phyloP scores from a whole-genome alignment of 306 rosid species.

The Rosa lucieae region DNA sequence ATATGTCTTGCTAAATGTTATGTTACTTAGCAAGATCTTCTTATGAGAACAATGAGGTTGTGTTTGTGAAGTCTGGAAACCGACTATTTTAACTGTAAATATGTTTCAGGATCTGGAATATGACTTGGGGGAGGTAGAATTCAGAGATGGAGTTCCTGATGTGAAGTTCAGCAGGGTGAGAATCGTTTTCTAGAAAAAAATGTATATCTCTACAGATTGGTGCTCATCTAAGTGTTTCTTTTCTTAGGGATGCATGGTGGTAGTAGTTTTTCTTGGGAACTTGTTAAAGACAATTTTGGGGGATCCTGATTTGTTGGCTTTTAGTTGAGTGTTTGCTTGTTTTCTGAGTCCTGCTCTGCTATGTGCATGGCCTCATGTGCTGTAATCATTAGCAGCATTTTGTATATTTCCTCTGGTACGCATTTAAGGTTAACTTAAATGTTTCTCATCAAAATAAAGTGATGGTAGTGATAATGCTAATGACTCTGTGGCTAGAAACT shows the following conservation, averaged over 20 bases:
- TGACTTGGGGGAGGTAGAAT: slow-evolving; percentile 84
- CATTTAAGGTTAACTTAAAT: neutral
- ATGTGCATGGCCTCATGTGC: neutral
- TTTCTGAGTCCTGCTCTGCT: neutral
- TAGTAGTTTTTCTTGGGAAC: neutral
- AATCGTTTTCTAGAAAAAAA: slow-evolving; percentile 9
- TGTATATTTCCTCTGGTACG: neutral
- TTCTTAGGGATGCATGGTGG: neutral
- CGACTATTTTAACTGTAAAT: slow-evolving; percentile 7
- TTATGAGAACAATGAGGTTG: neutral
- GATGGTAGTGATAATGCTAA: neutral
- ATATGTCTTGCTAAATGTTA: neutral
- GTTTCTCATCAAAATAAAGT: neutral
- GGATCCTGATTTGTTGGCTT: neutral
- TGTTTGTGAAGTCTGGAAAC: neutral
- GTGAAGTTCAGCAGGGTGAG: slow-evolving; percentile 95
- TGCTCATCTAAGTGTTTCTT: neutral
- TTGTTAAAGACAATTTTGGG: neutral
- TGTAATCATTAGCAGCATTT: neutral
- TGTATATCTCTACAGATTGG: neutral
- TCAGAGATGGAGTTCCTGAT: slow-evolving; percentile 87
- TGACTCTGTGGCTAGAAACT: neutral
- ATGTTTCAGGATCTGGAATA: slow-evolving; percentile 85
- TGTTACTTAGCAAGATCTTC: neutral
- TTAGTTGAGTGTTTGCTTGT: neutral